Evolutionary conservation across 345 rosid genomes (phyloP), one percentile per base, ranked within the genome.

Genomic region (Ceriops tagal): DNA sequence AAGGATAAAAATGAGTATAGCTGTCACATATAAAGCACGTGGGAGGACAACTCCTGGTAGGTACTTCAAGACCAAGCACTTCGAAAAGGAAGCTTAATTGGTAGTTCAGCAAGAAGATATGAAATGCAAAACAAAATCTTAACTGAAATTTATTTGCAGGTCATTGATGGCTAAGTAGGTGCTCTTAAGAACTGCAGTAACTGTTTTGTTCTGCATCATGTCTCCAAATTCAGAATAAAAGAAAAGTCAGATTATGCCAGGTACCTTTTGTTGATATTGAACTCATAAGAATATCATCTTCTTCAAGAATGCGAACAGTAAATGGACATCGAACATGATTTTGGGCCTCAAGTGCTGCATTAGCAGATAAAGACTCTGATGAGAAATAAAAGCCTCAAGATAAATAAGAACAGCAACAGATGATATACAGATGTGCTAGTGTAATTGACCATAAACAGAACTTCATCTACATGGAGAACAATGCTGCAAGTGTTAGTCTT

Each of bases 321-420:
- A 91, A 93, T 31, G 97, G 85, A 78, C 83, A 83, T 10, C 61
- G 79, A 71, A 89, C 82, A 58, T 57, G 71, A 69, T 81, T 75
- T 69, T 19, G 74, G 49, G 96, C 98, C 83, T 91, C 96, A 61
- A 78, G 76, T 53, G 98, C 97, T 93, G 88, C 85, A 83, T 53
- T 68, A 72, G 59, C 39, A 67, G 18, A 68, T 58, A 51, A 16
- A 73, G 47, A 62, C 52, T 58, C 39, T 62, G 68, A 75, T 26
- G 34, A 57, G 65, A 65, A 35, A 37, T 6, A 20, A 51, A 61
- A 55, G 60, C 18, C 22, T 21, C 34, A 52, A 9, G n/a, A 15
- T 43, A 26, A 46, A 65, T n/a, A 9, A 56, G 59, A 56, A 56
- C 2, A 67, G 18, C 16, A 27, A 37, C 32, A 53, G 11, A 28